These are phyloP conservation scores for Hyphopichia khmerensis DNA, from an alignment of 1,139 yeast genomes.

Conservation along the genomic window DNA sequence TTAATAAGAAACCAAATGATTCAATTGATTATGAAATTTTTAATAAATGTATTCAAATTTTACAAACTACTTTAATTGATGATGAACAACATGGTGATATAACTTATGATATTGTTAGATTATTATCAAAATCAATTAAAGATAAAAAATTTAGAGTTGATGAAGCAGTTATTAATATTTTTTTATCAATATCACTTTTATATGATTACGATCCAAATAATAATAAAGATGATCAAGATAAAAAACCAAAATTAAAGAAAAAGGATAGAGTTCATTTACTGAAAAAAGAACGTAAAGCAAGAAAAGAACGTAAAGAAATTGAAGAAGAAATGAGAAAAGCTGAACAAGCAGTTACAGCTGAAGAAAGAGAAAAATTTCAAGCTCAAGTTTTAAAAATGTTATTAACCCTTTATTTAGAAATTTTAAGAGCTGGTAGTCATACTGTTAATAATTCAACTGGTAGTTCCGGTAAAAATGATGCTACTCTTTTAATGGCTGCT, in stretches of 20 bases:
- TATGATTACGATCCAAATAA: slow-evolving; percentile 75
- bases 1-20: slow-evolving; percentile 54
- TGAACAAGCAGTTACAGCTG: slow-evolving; percentile 81
- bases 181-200: slow-evolving; percentile 70
- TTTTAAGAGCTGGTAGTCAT: slow-evolving; percentile 53
- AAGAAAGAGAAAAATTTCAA: slow-evolving; percentile 82
- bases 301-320: slow-evolving; percentile 82
- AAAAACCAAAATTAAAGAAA: slow-evolving; percentile 58
- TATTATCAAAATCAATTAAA: slow-evolving; percentile 67
- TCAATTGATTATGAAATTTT: slow-evolving; percentile 50
- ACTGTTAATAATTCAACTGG: slow-evolving; percentile 11
- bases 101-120: slow-evolving; percentile 68
- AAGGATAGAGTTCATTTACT: slow-evolving; percentile 87
- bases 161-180: slow-evolving; percentile 74
- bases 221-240: slow-evolving; percentile 42
- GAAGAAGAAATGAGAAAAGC: slow-evolving; percentile 89
- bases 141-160: slow-evolving; percentile 79
- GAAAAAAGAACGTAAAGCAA: slow-evolving; percentile 80
- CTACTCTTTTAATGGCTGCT: slow-evolving; percentile 65
- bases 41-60: slow-evolving; percentile 57
- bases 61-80: slow-evolving; percentile 63
- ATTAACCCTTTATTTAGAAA: slow-evolving; percentile 72
- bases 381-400: slow-evolving; percentile 77
- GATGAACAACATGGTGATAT: slow-evolving; percentile 82
- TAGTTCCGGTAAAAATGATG: slow-evolving; percentile 47